Base-by-base conservation (phyloP, 1,284 basidiomycete genomes). In the Trichosporon coremiiforme region DNA sequence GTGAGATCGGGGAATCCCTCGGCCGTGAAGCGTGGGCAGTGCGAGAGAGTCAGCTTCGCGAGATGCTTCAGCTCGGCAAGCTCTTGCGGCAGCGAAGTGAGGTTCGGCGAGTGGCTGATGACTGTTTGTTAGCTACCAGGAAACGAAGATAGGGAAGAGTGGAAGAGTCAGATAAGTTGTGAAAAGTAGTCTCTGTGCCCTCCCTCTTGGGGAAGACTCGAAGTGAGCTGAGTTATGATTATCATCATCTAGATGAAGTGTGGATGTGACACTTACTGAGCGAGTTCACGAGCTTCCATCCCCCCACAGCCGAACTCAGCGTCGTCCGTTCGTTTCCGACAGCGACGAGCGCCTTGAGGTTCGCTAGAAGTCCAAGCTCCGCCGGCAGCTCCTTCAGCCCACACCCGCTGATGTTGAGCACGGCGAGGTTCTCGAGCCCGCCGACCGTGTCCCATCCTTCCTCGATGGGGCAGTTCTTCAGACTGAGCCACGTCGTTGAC, bases 271-370 rank as follows among this genome's bases (percentile, higher is more conserved):
- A 69, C 81, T 38, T 62, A 82, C 81, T 82, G 38, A 82, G 70
- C 1, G 80, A 81, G 67, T 82, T 82, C 25, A 82, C 75, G 36
- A 81, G 76, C 60, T 71, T 74, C 81, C 81, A 82, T 0, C 68
- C 70, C 0, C 65, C 53, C 2, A 81, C 77, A 1, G 73, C 74
- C 4, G 60, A 55, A 67, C 79, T 77, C 2, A 82, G 69, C n/a
- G 64, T 36, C 20, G 64, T 71, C 80, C 80, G 81, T 25, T 76
- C 75, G 66, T 81, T 81, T 67, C 75, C 76, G 75, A 80, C 81
- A 31, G 79, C 81, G 3, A 82, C 81, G 5, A 82, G 36, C 25
- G 81, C 81, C 74, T 82, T 82, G 53, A 82, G 73, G 35, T 76
- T 79, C 1, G 60, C 64, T n/a, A 81, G 71, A 0, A 60, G 63